Evolutionary conservation across 148 eudicot species (phyloP), one percentile per base, ranked within the genome.

Genomic region (Pharnaceum exiguum): DNA sequence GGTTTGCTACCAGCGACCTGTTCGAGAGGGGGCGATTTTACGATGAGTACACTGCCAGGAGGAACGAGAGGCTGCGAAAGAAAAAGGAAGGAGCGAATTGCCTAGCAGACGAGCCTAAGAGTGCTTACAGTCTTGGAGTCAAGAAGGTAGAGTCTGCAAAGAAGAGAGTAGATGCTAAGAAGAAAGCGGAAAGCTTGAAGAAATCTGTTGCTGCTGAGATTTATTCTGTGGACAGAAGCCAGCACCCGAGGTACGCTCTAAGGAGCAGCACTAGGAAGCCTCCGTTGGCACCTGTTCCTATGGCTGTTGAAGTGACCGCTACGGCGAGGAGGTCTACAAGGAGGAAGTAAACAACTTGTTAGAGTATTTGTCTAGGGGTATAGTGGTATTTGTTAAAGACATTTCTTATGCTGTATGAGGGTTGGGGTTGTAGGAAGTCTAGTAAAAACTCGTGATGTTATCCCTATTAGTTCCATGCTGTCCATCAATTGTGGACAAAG

Each of bases 11-110:
- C n/a, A n/a, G n/a, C n/a, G n/a, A n/a, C n/a, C 17, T 72, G 45
- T 80, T 90, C 35, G 80, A 82, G 50, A 76, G 97, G 58, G 97
- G 97, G 3, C 65, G 73, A 31, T 80, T 82, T 22, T 90, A 90
- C 59, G 87, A 90, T 0, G 83, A 72, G 66, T 90, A 90, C 55
- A 59, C 75, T 6, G 93, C 85, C 0, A 87, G 87, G 57, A 87
- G 97, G 52, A 87, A 90, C 12, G 97, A 90, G 79, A 82, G 87
- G 79, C 67, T 90, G 57, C 80, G 66, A 74, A 75, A 80, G 57
- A 90, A 87, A 71, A 83, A 65, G 57, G 80, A 71, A 31, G 46
- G 55, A 8, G 79, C 59, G 28, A 68, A 46, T 7, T 66, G 60
- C 42, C 66, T n/a, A n/a, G n/a, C 49, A 12, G 60, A 61, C 19